These are phyloP conservation scores for Hypoxylon sp. DNA, from an alignment of 2,329 filamentous ascomycete genomes.

Conservation along the genomic window DNA sequence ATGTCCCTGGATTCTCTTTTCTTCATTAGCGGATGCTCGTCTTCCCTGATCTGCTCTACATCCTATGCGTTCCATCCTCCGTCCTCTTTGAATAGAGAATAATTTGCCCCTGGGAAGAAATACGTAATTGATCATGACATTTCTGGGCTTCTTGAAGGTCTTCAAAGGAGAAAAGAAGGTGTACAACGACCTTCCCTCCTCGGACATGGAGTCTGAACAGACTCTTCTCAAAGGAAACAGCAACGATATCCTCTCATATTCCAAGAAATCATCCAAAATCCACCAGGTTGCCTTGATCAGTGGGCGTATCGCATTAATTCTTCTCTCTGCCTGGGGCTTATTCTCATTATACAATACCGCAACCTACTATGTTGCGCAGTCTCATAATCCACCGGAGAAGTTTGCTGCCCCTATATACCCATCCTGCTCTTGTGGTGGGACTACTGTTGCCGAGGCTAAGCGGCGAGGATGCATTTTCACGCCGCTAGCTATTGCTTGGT, in stretches of 20 bases:
- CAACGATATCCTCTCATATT: background rate
- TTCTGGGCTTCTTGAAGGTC: background rate
- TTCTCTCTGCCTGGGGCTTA: background rate
- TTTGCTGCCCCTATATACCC: background rate
- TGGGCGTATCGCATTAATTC: background rate
- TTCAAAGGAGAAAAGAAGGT: background rate
- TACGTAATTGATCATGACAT: background rate
- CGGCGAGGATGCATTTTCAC: background rate
- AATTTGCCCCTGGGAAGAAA: background rate
- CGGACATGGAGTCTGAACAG: background rate
- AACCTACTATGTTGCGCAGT: background rate
- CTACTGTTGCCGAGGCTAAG: background rate
- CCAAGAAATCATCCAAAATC: background rate
- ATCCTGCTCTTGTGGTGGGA: background rate
- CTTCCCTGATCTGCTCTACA: background rate
- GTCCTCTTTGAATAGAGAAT: no score
- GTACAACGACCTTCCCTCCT: background rate
- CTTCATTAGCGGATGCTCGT: background rate
- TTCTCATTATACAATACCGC: background rate
- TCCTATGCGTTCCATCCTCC: background rate
- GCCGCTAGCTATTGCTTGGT: background rate
- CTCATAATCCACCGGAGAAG: background rate
- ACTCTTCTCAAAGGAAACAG: background rate
- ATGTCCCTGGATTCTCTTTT: background rate
- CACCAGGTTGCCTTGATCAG: background rate